Percentiles rank a stretch among this genome's conserved stretches.
phyloP scores from a whole-genome alignment of 1,284 basidiomycete genomes.

The Kwoniella shivajii region DNA sequence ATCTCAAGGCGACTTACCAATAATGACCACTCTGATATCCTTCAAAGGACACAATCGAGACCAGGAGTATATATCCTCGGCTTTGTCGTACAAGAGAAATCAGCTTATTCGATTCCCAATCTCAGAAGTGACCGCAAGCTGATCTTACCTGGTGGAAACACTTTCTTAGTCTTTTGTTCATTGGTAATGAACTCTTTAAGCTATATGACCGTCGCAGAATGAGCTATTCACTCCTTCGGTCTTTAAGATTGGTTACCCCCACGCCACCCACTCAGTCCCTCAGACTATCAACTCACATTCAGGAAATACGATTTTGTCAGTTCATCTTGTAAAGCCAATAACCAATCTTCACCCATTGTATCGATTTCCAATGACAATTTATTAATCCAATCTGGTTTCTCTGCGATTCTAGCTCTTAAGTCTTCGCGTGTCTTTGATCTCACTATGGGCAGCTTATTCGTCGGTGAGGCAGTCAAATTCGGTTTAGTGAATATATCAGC shows the following conservation, averaged over 20 bases:
- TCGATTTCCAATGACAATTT: conserved; percentile 50
- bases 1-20: conserved; percentile 46
- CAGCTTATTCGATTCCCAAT: no score
- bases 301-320: conserved; percentile 53
- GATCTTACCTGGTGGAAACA: conserved; percentile 56
- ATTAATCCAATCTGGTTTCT: conserved; percentile 22
- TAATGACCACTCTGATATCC: conserved; percentile 55
- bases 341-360: conserved; percentile 55
- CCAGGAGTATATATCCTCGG: conserved; percentile 58
- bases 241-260: no score
- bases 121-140: not conserved
- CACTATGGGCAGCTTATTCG: conserved; percentile 15
- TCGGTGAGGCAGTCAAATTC: conserved; percentile 1
- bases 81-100: conserved; percentile 26
- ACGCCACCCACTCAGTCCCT: not conserved
- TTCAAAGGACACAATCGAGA: conserved; percentile 54
- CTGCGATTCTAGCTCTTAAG: conserved; percentile 29
- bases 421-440: conserved; percentile 30
- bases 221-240: not conserved
- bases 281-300: conserved; percentile 27
- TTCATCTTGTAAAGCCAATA: conserved; percentile 53
- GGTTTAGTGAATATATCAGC: conserved; percentile 27
- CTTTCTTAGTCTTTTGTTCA: conserved; percentile 49
- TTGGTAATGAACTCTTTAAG: conserved; percentile 49
- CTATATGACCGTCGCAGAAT: conserved; percentile 22